Evolutionary conservation across 2,329 filamentous ascomycete species (phyloP), one percentile per base, ranked within the genome.

Genomic region (Corniculantispora saksenae): DNA sequence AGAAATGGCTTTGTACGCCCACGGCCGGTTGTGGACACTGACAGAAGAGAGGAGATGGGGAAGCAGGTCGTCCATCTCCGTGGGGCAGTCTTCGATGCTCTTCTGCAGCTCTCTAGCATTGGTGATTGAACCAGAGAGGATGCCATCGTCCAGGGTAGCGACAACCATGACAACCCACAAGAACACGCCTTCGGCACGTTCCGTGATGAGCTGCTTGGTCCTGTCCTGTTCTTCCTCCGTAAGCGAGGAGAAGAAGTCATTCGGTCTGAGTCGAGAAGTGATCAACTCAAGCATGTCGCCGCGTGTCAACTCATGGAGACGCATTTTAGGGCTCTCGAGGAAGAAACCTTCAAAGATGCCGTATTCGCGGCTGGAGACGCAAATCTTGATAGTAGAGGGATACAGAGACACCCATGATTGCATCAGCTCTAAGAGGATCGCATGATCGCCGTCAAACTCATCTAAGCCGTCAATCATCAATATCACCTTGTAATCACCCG

Each of bases 401-500:
- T 54, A 54, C 25, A 13, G 2, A 7, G 51, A 19, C 8, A 54
- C 51, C 51, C 51, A 54, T 10, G 51, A 29, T 23, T 32, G 23
- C 51, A 54, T 54, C 51, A 54, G 25, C 21, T 32, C 8, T 25
- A 54, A 29, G 6, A 54, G 17, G 23, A 10, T 25, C 12, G 51
- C 51, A 32, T 54, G 51, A 23, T 72, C 66, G 64, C 69, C 68
- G 35, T 68, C 67, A 56, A 71, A 73, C 63, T 64, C 67, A 27
- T 70, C 70, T 19, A 76, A 70, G 43, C 66, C 71, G 13, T 67
- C 70, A 32, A 74, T 66, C 29, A 32, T 54, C 51, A 54, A 25
- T 25, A 54, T 29, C 3, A 54, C 32, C 13, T 54, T 54, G 23
- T 54, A 54, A n/a, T 4, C 23, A 32, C 21, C 51, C 17, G 25